Evolutionary conservation across 83 land plant genomes (phyloP).

Genomic region (Picea abies): DNA sequence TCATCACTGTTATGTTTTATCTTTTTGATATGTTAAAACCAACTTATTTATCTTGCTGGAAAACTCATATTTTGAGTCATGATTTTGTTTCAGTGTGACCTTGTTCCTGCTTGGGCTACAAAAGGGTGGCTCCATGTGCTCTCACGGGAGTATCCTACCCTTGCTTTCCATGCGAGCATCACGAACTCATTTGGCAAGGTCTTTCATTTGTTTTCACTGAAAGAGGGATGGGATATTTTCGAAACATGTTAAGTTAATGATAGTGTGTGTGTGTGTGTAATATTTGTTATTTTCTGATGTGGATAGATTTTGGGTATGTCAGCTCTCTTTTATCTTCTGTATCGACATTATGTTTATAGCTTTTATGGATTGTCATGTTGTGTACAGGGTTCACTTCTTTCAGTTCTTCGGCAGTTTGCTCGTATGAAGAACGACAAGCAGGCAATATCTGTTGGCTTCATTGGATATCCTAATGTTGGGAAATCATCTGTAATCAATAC

Average conservation of each 20-base stretch:
- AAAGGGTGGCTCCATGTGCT: slow-evolving; percentile 94
- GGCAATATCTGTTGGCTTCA: slow-evolving; percentile 98
- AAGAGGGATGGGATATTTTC: neutral
- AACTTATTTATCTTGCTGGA: neutral
- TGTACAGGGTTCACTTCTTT: slow-evolving; percentile 90
- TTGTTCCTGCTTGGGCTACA: slow-evolving; percentile 97
- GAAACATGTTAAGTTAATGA: neutral
- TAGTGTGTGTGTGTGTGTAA: too few relatives aligned
- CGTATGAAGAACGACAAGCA: slow-evolving; percentile 96
- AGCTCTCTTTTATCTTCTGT: too few relatives aligned
- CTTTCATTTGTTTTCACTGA: slow-evolving; percentile 9
- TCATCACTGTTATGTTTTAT: neutral
- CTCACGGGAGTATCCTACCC: slow-evolving; percentile 92
- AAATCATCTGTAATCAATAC: slow-evolving; percentile 99
- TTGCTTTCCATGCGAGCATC: slow-evolving; percentile 99
- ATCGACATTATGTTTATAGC: neutral
- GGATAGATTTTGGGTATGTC: neutral
- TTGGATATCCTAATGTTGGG: slow-evolving; percentile 99
- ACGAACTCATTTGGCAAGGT: slow-evolving; percentile 99
- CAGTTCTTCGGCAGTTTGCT: slow-evolving; percentile 92
- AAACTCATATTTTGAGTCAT: neutral
- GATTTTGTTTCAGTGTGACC: slow-evolving; percentile 76
- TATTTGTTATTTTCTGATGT: neutral
- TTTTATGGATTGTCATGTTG: slow-evolving; percentile 16
- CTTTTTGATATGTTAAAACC: neutral